phyloP scores from a whole-genome alignment of 2,329 filamentous ascomycete species.

The Claviceps sp. region DNA sequence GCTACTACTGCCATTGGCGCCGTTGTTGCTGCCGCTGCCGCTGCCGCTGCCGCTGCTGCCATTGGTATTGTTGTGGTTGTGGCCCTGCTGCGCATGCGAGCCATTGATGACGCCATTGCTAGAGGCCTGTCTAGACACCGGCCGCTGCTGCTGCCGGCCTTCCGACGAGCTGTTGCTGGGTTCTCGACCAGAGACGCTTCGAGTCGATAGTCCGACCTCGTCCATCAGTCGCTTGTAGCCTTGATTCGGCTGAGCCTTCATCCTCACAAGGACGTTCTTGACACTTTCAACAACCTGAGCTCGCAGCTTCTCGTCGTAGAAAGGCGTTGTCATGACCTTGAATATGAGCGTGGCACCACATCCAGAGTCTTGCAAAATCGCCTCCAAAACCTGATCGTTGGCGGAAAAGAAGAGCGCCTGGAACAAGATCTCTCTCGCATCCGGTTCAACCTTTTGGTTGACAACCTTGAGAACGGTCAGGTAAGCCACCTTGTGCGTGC shows the following conservation, averaged over 20 bases:
- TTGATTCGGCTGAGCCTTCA: conserved; percentile 88
- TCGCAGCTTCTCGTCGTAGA: conserved; percentile 87
- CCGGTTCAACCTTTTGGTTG: conserved; percentile 89
- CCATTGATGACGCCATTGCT: conserved; percentile 23
- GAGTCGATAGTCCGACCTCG: conserved; percentile 78
- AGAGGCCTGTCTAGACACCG: conserved; percentile 38
- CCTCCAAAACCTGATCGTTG: conserved; percentile 75
- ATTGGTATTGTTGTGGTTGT: neutral
- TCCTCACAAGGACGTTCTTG: conserved; percentile 70
- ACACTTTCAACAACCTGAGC: conserved; percentile 84
- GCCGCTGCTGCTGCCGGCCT: conserved; percentile 42
- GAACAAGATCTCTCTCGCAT: conserved; percentile 80
- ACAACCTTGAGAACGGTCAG: conserved; percentile 95
- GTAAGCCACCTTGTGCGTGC: conserved; percentile 97
- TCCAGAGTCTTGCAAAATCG: conserved; percentile 79
- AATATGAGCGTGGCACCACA: conserved; percentile 95
- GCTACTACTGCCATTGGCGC: conserved; percentile 17
- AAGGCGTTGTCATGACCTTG: conserved; percentile 94
- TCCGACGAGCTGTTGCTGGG: conserved; percentile 27
- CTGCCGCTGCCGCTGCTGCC: too few species aligned
- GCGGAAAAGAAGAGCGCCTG: conserved; percentile 85
- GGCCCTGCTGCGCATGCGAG: conserved; percentile 24
- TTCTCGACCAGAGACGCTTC: conserved; percentile 33
- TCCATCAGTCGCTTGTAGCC: conserved; percentile 99
- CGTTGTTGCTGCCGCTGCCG: too few species aligned